Percentiles rank a stretch among this genome's conserved stretches.
Evolutionary conservation across 805 yeast genomes (phyloP).

Genomic region (Lipomyces starkeyi): DNA sequence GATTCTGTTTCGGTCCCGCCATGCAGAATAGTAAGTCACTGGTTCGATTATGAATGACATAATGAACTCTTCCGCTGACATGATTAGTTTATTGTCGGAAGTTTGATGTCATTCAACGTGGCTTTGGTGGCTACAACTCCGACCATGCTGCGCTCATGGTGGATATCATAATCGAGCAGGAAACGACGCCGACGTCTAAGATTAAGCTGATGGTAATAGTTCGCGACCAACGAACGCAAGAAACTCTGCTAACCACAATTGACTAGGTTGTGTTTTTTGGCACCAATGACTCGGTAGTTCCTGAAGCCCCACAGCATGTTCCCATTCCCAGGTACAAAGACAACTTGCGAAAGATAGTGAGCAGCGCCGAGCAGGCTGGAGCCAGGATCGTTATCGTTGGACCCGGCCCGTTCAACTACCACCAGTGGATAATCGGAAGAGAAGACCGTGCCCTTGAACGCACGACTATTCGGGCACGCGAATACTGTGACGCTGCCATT

Average conservation of each 20-base stretch:
- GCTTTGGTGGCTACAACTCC: slow-evolving; percentile 77
- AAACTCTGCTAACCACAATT: slow-evolving; percentile 20
- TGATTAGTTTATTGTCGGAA: slow-evolving; percentile 55
- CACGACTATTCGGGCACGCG: slow-evolving; percentile 52
- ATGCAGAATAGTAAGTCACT: slow-evolving; percentile 46
- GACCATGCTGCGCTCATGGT: slow-evolving; percentile 61
- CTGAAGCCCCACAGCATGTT: slow-evolving; percentile 55
- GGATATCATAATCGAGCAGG: slow-evolving; percentile 58
- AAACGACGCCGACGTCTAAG: slow-evolving; percentile 49
- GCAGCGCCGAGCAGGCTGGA: slow-evolving; percentile 43
- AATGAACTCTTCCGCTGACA: not conserved
- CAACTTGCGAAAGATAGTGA: slow-evolving; percentile 59
- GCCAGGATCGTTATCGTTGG: slow-evolving; percentile 32
- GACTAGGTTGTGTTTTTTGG: slow-evolving; percentile 73
- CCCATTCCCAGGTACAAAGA: slow-evolving; percentile 55
- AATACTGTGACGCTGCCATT: slow-evolving; percentile 59
- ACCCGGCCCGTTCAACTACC: slow-evolving; percentile 34
- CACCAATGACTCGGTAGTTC: slow-evolving; percentile 70
- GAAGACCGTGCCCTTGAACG: slow-evolving; percentile 44
- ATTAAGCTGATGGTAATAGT: slow-evolving; percentile 44
- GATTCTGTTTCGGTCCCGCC: slow-evolving; percentile 60
- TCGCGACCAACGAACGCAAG: not conserved
- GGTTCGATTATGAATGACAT: not conserved
- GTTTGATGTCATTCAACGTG: slow-evolving; percentile 73
- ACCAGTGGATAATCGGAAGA: slow-evolving; percentile 25